Evolutionary conservation across 495 filamentous ascomycete genomes (phyloP).

Genomic region (Tuber magnatum): DNA sequence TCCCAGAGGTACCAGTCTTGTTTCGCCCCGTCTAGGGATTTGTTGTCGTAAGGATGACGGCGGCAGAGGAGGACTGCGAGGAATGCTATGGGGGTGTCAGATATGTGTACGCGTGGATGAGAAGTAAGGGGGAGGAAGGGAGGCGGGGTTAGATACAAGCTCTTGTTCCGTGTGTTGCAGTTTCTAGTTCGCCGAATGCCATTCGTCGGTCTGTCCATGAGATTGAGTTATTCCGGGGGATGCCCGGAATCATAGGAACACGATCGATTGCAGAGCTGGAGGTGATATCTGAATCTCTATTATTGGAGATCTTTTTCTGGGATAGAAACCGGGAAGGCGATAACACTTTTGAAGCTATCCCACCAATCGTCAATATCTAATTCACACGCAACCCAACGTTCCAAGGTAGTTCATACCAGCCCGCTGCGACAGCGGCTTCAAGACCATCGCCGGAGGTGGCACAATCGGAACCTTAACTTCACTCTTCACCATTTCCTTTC

Average conservation of each 20-base stretch:
- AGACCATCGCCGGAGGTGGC: background rate
- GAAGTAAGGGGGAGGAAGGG: background rate
- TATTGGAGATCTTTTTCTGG: background rate
- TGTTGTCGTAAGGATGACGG: background rate
- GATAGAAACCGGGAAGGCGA: background rate
- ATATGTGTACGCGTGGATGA: background rate
- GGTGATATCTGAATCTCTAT: background rate
- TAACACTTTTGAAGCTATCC: background rate
- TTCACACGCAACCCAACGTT: background rate
- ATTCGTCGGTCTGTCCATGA: background rate
- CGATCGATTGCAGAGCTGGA: constrained; percentile 5
- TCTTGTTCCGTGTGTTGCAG: constrained; percentile 4
- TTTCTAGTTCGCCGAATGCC: background rate
- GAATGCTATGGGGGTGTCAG: background rate
- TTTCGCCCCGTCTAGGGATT: constrained; percentile 14
- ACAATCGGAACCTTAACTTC: constrained; percentile 7
- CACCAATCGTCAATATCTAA: constrained; percentile 5
- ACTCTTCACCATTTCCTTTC: constrained; percentile 6
- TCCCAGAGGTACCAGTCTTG: constrained; percentile 34
- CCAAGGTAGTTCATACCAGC: background rate
- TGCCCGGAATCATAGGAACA: constrained; percentile 11
- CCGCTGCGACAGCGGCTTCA: background rate
- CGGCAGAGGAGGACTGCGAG: constrained; percentile 4
- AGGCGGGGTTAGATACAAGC: background rate
- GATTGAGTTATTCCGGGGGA: constrained; percentile 5